phyloP scores from a whole-genome alignment of 2,329 filamentous ascomycete species.

The Alternaria angustiovoidea region DNA sequence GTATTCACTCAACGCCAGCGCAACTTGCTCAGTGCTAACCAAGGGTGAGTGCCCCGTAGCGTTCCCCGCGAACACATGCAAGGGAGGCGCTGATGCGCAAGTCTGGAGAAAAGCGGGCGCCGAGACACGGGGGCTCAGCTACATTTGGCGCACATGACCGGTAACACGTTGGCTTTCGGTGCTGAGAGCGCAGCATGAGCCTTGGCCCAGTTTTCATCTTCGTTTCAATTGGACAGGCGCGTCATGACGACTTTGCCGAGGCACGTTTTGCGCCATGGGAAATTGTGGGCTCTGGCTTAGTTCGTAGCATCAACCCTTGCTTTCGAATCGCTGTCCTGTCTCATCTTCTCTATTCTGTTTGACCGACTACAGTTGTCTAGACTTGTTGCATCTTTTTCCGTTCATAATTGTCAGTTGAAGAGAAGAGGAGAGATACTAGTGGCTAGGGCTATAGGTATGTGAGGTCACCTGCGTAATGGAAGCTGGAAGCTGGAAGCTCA shows the following conservation, averaged over 20 bases:
- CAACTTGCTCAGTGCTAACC: neutral
- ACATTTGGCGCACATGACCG: slow-evolving; percentile 2
- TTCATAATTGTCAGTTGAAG: neutral
- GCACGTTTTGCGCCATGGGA: slow-evolving; percentile 5
- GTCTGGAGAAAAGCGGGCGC: slow-evolving; percentile 5
- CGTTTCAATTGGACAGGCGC: neutral
- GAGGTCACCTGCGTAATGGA: neutral
- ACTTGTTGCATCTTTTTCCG: neutral
- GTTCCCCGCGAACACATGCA: slow-evolving; percentile 1
- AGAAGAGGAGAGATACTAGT: neutral
- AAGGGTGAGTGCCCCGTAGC: neutral
- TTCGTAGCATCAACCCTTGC: neutral
- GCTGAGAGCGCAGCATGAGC: neutral
- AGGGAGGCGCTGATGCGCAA: neutral
- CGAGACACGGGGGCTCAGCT: neutral
- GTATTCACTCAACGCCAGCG: neutral
- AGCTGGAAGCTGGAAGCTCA: slow-evolving; percentile 14
- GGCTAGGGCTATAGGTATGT: slow-evolving; percentile 2
- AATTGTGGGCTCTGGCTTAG: slow-evolving; percentile 4
- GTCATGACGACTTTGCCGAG: slow-evolving; percentile 3
- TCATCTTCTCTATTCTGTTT: neutral
- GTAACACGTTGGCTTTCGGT: neutral
- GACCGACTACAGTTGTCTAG: neutral
- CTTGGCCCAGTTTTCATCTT: slow-evolving; percentile 5
- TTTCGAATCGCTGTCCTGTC: neutral